phyloP scores from a whole-genome alignment of 495 filamentous ascomycete genomes.

The Hypoxylon subgilvum region DNA sequence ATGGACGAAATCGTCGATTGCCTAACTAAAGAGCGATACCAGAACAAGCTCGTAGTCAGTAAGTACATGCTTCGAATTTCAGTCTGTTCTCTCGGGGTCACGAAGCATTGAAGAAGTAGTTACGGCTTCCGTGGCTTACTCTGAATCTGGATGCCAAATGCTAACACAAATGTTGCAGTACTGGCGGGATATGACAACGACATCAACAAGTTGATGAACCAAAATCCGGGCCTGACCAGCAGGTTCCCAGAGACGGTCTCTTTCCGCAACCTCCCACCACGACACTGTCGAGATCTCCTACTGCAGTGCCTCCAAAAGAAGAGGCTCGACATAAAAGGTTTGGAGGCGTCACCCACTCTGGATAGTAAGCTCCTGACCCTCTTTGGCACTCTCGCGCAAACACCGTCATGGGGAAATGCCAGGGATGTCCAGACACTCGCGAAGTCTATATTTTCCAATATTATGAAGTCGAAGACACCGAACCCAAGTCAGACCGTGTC shows the following conservation, averaged over 20 bases:
- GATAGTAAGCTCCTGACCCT: slow-evolving; percentile 40
- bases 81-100: not conserved
- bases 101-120: not conserved
- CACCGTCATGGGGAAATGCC: slow-evolving; percentile 70
- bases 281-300: slow-evolving; percentile 50
- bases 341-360: slow-evolving; percentile 44
- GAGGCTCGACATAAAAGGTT: slow-evolving; percentile 46
- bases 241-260: slow-evolving; percentile 63
- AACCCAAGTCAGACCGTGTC: slow-evolving; percentile 29
- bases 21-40: slow-evolving; percentile 67
- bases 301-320: slow-evolving; percentile 25
- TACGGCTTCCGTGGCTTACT: slow-evolving; percentile 3
- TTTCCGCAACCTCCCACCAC: slow-evolving; percentile 49
- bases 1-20: slow-evolving; percentile 76
- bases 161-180: slow-evolving; percentile 42
- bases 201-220: slow-evolving; percentile 71
- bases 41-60: slow-evolving; percentile 68
- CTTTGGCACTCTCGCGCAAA: slow-evolving; percentile 52
- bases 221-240: slow-evolving; percentile 64
- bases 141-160: slow-evolving; percentile 51
- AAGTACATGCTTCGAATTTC: slow-evolving; percentile 14
- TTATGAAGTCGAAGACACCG: slow-evolving; percentile 44
- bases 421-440: slow-evolving; percentile 66
- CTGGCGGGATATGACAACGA: slow-evolving; percentile 75
- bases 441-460: slow-evolving; percentile 57